These are phyloP conservation scores for Oleoguttula mirabilis DNA, from an alignment of 495 filamentous ascomycete species.

Conservation along the genomic window DNA sequence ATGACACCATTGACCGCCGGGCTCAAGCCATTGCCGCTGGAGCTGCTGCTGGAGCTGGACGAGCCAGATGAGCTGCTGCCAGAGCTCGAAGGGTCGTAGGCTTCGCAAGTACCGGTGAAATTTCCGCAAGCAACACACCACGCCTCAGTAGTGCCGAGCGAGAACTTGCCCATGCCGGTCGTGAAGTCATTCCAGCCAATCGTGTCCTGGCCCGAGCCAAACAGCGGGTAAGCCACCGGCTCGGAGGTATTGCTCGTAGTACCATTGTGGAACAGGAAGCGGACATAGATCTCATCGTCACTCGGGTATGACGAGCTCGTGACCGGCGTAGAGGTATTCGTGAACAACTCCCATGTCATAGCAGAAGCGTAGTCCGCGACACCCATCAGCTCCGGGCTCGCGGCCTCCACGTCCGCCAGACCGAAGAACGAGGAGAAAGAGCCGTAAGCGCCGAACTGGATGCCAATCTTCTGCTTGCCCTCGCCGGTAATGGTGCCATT, in stretches of 20 bases:
- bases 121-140: slow-evolving; percentile 67
- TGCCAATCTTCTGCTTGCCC: slow-evolving; percentile 39
- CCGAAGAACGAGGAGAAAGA: slow-evolving; percentile 67
- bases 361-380: slow-evolving; percentile 56
- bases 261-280: slow-evolving; percentile 69
- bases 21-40: slow-evolving; percentile 29
- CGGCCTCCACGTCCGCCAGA: slow-evolving; percentile 31
- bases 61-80: background rate
- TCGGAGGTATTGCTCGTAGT: slow-evolving; percentile 42
- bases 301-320: slow-evolving; percentile 37
- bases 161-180: slow-evolving; percentile 45
- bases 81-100: slow-evolving; percentile 14
- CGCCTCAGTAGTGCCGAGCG: slow-evolving; percentile 43
- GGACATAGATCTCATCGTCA: slow-evolving; percentile 50
- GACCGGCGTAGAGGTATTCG: slow-evolving; percentile 35
- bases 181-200: slow-evolving; percentile 55
- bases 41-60: background rate
- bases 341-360: slow-evolving; percentile 66
- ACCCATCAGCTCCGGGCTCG: slow-evolving; percentile 41
- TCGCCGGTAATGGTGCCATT: slow-evolving; percentile 35
- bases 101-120: slow-evolving; percentile 46
- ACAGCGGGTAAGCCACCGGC: slow-evolving; percentile 52
- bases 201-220: slow-evolving; percentile 39
- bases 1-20: slow-evolving; percentile 41
- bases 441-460: slow-evolving; percentile 60